These are phyloP conservation scores for Gymnopus androsaceus DNA, from an alignment of 1,284 basidiomycete species.

Conservation along the genomic window DNA sequence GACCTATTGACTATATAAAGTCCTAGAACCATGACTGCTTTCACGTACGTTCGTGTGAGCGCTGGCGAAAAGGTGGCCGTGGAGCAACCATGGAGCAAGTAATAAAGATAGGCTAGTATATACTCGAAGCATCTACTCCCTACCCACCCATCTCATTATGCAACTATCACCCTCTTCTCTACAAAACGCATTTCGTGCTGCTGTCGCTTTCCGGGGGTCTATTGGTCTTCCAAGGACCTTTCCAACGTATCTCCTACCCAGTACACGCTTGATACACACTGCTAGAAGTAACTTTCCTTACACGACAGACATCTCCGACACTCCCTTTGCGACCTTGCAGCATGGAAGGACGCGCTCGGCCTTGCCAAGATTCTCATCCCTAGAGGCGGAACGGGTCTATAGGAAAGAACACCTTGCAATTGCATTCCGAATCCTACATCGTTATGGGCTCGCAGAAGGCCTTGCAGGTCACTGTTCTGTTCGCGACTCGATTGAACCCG, in stretches of 20 bases:
- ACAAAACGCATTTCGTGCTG: neutral
- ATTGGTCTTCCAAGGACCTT: no score
- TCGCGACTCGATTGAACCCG: neutral
- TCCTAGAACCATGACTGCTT: no score
- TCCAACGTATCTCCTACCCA: no score
- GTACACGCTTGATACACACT: no score
- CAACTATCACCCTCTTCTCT: neutral
- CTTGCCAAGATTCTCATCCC: neutral
- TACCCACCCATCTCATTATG: no score
- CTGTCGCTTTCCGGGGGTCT: neutral
- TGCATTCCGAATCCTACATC: constrained; percentile 5
- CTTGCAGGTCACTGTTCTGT: constrained; percentile 8
- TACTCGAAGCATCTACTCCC: no score
- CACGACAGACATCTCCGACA: neutral
- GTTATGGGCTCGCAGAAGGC: constrained; percentile 3
- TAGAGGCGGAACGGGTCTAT: constrained; percentile 2
- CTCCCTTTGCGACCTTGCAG: constrained; percentile 3
- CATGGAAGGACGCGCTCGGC: constrained; percentile 2
- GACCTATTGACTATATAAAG: no score
- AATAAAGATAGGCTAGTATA: no score
- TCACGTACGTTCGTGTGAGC: no score
- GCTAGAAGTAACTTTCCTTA: constrained; percentile 1
- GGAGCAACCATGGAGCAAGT: no score
- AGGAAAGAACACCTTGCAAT: constrained; percentile 7
- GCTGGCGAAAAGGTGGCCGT: no score